phyloP scores from a whole-genome alignment of 2,329 filamentous ascomycete genomes.

The Dactylellina cionopaga region DNA sequence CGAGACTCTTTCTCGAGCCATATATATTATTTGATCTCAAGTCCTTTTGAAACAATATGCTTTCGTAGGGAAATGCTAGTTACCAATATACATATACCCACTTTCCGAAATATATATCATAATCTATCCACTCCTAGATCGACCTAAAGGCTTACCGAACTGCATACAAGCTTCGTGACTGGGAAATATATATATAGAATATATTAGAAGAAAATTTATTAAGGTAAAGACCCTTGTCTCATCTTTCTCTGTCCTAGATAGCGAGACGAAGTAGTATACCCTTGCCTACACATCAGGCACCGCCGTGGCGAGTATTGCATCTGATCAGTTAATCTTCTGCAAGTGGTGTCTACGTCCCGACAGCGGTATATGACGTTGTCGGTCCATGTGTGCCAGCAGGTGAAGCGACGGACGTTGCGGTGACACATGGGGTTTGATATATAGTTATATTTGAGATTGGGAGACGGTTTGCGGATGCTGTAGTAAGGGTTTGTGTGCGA shows the following conservation, averaged over 20 bases:
- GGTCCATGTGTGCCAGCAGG: conserved; percentile 31
- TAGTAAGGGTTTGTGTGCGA: background rate
- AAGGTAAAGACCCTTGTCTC: too few relatives aligned
- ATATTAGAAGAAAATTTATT: background rate
- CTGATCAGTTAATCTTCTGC: conserved; percentile 1
- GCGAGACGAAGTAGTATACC: background rate
- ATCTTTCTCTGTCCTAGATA: background rate
- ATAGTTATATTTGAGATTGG: too few relatives aligned
- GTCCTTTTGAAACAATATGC: too few relatives aligned
- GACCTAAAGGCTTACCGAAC: background rate
- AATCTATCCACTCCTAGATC: background rate
- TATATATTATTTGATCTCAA: too few relatives aligned
- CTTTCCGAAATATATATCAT: background rate
- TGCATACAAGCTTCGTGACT: background rate
- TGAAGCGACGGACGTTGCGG: conserved; percentile 23
- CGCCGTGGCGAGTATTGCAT: background rate
- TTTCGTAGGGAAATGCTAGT: background rate
- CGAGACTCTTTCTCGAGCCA: too few relatives aligned
- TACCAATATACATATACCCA: background rate
- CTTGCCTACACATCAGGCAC: conserved; percentile 2
- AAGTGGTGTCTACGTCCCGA: background rate
- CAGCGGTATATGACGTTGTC: conserved; percentile 19
- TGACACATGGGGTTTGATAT: conserved; percentile 22
- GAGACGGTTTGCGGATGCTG: too few relatives aligned
- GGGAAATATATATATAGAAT: background rate